Base-by-base conservation (phyloP, 176 grass and related monocot genomes). In the Areca catechu region DNA sequence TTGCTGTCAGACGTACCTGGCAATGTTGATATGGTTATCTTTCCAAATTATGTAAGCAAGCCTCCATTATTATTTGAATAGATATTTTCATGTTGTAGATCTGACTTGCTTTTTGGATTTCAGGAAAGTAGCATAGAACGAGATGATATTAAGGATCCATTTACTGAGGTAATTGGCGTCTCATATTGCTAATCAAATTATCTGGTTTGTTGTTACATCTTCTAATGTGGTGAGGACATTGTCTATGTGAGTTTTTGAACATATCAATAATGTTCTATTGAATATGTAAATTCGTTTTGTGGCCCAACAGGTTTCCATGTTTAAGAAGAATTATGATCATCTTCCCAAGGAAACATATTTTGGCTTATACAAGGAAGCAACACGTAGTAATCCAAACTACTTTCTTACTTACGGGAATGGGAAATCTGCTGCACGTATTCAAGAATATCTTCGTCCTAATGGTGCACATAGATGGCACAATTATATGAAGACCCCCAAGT, bases 281-380 rank as follows among this genome's bases (percentile, higher is more conserved):
- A 43, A 43, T 43, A 43, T 43, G 34, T 10, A 43, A 43, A 2
- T 12, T 43, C 2, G 10, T 43, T 43, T 43, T 43, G 34, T 43
- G 34, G 34, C 34, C 9, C 34, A 12, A 43, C 60, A 97, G 92
- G 86, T 97, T 54, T 97, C 92, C 16, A 97, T 91, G 92, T 97
- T 97, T 80, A 97, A 97, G 75, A 97, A 97, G 28, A 97, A 97
- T 72, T 97, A 97, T 71, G 92, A 97, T 62, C 92, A 97, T 84
- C 86, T 97, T 24, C 92, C 92, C 22, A 97, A 97, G 77, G 92
- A 97, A 71, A 97, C 92, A 58, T 97, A 97, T 75, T 97, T 97
- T 63, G 92, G 92, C 1, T 77, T 97, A n/a, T 97, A 97, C 73
- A 97, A 97, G 74, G 86, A 97, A 90, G 92, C 92, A 76, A 91